phyloP scores from a whole-genome alignment of 2,329 filamentous ascomycete species.

The Nothophaeocryptopus gaeumannii region DNA sequence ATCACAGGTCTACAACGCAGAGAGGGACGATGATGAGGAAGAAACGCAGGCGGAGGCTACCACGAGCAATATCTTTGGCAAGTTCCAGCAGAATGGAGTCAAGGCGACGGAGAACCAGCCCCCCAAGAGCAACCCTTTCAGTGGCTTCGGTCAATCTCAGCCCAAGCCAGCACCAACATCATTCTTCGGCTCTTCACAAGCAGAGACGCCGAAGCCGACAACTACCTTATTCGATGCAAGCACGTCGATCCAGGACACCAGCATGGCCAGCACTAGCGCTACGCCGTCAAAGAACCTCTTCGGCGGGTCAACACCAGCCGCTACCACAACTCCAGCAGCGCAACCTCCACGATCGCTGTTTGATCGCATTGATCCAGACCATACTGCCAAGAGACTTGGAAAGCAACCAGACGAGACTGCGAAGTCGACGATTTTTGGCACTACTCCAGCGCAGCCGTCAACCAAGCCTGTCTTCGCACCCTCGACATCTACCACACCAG shows the following conservation, averaged over 20 bases:
- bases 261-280: slow-evolving; percentile 27
- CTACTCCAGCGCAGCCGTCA: slow-evolving; percentile 13
- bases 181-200: slow-evolving; percentile 4
- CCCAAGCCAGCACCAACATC: slow-evolving; percentile 5
- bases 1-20: slow-evolving; percentile 16
- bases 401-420: slow-evolving; percentile 13
- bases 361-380: slow-evolving; percentile 15
- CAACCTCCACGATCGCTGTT: slow-evolving; percentile 19
- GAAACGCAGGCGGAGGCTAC: slow-evolving; percentile 1
- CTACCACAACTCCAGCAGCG: slow-evolving; percentile 11
- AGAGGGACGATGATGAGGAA: slow-evolving; percentile 18
- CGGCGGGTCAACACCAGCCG: slow-evolving; percentile 4
- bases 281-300: slow-evolving; percentile 24
- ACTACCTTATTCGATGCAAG: slow-evolving; percentile 11
- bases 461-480: slow-evolving; percentile 16
- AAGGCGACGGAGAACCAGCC: slow-evolving; percentile 7
- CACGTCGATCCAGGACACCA: slow-evolving; percentile 24
- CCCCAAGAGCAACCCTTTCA: slow-evolving; percentile 5
- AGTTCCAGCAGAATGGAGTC: slow-evolving; percentile 6
- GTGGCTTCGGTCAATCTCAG: slow-evolving; percentile 8
- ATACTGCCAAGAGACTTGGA: background rate
- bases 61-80: slow-evolving; percentile 7
- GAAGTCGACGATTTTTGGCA: slow-evolving; percentile 10
- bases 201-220: slow-evolving; percentile 4
- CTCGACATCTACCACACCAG: slow-evolving; percentile 1